phyloP scores from a whole-genome alignment of 2,329 filamentous ascomycete genomes.

The Aureobasidium musti region DNA sequence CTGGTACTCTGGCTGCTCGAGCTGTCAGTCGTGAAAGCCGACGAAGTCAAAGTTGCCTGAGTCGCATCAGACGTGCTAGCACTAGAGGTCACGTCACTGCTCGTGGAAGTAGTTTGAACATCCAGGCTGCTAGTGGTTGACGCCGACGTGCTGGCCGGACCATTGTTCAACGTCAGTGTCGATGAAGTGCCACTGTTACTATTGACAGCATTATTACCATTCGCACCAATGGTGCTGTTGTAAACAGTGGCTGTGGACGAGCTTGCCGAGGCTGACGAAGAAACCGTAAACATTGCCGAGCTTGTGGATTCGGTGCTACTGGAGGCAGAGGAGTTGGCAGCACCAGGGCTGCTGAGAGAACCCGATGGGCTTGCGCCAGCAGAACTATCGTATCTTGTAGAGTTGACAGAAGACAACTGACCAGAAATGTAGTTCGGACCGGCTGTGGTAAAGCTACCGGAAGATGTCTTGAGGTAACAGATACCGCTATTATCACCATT shows the following conservation, averaged over 20 bases:
- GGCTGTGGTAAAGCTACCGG: conserved; percentile 25
- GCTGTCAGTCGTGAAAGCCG: background rate
- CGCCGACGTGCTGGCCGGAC: background rate
- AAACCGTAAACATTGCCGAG: background rate
- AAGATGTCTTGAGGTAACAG: conserved; percentile 31
- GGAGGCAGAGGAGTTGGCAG: background rate
- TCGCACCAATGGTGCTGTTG: background rate
- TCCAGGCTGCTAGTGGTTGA: background rate
- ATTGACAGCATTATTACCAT: background rate
- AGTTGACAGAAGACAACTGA: conserved; percentile 9
- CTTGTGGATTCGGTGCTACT: background rate
- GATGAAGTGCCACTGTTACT: background rate
- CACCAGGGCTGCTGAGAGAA: background rate
- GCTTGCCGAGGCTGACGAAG: background rate
- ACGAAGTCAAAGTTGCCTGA: background rate
- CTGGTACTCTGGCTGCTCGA: background rate
- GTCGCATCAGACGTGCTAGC: background rate
- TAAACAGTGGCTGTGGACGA: background rate
- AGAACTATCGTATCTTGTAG: background rate
- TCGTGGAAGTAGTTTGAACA: background rate
- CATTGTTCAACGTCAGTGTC: background rate
- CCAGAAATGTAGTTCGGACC: conserved; percentile 29
- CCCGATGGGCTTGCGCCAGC: background rate
- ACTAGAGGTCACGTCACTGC: background rate
- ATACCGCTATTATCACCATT: conserved; percentile 27